phyloP scores from a whole-genome alignment of 495 filamentous ascomycete species.

The Penicillium nucicola region DNA sequence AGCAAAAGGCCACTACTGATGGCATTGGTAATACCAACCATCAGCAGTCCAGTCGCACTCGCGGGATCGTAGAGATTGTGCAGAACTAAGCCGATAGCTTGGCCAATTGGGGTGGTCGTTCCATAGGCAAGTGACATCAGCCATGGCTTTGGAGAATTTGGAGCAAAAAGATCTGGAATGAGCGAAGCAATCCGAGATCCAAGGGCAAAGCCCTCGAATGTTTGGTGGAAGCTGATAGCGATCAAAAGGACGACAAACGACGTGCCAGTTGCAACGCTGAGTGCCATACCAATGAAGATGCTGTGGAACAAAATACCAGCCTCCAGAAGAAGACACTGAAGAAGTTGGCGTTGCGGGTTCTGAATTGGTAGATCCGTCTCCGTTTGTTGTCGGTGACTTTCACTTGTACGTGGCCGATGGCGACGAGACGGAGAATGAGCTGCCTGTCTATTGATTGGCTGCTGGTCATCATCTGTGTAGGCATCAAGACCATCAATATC shows the following conservation, averaged over 20 bases:
- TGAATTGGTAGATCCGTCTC: constrained; percentile 27
- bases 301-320: constrained; percentile 85
- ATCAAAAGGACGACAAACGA: constrained; percentile 76
- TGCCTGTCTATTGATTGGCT: constrained; percentile 12
- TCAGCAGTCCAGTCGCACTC: constrained; percentile 76
- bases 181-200: constrained; percentile 69
- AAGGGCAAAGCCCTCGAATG: constrained; percentile 76
- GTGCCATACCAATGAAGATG: constrained; percentile 86
- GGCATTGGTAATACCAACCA: constrained; percentile 92
- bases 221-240: constrained; percentile 81
- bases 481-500: constrained; percentile 28
- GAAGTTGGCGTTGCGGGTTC: constrained; percentile 56
- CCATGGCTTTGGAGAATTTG: constrained; percentile 66
- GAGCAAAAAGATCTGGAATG: constrained; percentile 50
- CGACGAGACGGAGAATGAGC: constrained; percentile 6
- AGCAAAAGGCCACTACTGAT: constrained; percentile 82
- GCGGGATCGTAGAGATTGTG: constrained; percentile 83
- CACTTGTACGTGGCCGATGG: constrained; percentile 12
- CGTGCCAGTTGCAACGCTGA: constrained; percentile 76
- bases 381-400: constrained; percentile 10
- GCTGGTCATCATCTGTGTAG: constrained; percentile 20
- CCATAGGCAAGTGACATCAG: constrained; percentile 95
- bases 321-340: constrained; percentile 79
- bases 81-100: constrained; percentile 79
- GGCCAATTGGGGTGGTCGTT: constrained; percentile 84